Percentiles rank a stretch among this genome's conserved stretches.
Evolutionary conservation across 768 basidiomycete species (phyloP).

Genomic region (Tephrocybe sp.): DNA sequence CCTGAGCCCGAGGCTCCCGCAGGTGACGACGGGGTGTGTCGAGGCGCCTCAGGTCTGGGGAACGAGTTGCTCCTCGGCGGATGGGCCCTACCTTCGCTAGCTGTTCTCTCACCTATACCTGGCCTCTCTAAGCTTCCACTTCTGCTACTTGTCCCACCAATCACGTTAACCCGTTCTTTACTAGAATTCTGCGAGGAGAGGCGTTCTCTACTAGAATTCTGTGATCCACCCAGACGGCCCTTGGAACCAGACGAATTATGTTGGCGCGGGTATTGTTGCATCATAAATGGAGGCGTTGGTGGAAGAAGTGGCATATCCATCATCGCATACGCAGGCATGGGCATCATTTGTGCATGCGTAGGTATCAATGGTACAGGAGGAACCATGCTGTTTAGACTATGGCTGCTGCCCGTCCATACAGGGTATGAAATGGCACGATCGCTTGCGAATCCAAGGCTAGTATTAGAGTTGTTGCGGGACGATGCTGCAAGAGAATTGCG

Average conservation of each 20-base stretch:
- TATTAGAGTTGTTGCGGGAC: slow-evolving; percentile 24
- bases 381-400: slow-evolving; percentile 32
- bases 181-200: slow-evolving; percentile 24
- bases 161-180: slow-evolving; percentile 21
- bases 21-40: slow-evolving; percentile 18
- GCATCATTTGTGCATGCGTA: slow-evolving; percentile 30
- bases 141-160: slow-evolving; percentile 9
- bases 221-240: slow-evolving; percentile 31
- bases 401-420: slow-evolving; percentile 37
- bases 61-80: slow-evolving; percentile 23
- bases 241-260: slow-evolving; percentile 28
- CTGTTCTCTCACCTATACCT: neutral
- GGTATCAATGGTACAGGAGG: slow-evolving; percentile 28
- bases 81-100: slow-evolving; percentile 1
- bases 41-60: slow-evolving; percentile 17
- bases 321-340: slow-evolving; percentile 39
- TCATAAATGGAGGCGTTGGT: slow-evolving; percentile 74
- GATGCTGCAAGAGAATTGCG: slow-evolving; percentile 38
- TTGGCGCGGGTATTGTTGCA: slow-evolving; percentile 51
- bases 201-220: slow-evolving; percentile 27
- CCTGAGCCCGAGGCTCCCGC: slow-evolving; percentile 1
- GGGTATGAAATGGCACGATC: slow-evolving; percentile 32
- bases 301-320: slow-evolving; percentile 71
- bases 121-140: slow-evolving; percentile 9
- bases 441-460: slow-evolving; percentile 11